Evolutionary conservation across 495 filamentous ascomycete species (phyloP), one percentile per base, ranked within the genome.

Genomic region (Pseudevernia furfuracea): DNA sequence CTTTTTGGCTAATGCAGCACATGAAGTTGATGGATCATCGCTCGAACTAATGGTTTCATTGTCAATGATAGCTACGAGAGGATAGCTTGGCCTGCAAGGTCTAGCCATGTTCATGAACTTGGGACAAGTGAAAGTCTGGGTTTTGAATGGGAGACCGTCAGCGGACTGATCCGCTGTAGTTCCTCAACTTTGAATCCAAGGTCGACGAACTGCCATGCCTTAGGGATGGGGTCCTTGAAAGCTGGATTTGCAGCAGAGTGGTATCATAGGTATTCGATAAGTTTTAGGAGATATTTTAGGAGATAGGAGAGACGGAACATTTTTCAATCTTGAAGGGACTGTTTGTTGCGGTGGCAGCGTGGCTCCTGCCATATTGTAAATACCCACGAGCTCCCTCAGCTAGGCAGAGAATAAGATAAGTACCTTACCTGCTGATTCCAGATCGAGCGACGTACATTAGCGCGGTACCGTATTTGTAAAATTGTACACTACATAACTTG

Each of bases 361-460:
- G 14, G 28, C 30, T 32, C 30, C 52, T 55, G 28, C 52, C 52
- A 32, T n/a, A n/a, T n/a, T n/a, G n/a, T n/a, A n/a, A n/a, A n/a
- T n/a, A 53, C 28, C 25, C 49, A 19, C 25, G 5, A 53, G 2
- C 23, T 12, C 4, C 23, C 11, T 49, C 23, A 53, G 49, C 5
- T 34, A n/a, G n/a, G n/a, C n/a, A n/a, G n/a, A n/a, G n/a, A n/a
- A n/a, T n/a, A n/a, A n/a, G n/a, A n/a, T n/a, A n/a, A n/a, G n/a
- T n/a, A n/a, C n/a, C n/a, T n/a, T n/a, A 11, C 1, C 7, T 34
- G 5, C 3, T 21, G 52, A 34, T 19, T 10, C 52, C 52, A 9
- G 52, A 55, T 34, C 23, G 52, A 55, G 52, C 52, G 52, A 34
- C 15, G 52, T 55, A 55, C 52, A 34, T 55, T 55, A 55, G 52